These are phyloP conservation scores for Triticum dicoccoides DNA, from an alignment of 176 grass and related monocot genomes.

Conservation along the genomic window DNA sequence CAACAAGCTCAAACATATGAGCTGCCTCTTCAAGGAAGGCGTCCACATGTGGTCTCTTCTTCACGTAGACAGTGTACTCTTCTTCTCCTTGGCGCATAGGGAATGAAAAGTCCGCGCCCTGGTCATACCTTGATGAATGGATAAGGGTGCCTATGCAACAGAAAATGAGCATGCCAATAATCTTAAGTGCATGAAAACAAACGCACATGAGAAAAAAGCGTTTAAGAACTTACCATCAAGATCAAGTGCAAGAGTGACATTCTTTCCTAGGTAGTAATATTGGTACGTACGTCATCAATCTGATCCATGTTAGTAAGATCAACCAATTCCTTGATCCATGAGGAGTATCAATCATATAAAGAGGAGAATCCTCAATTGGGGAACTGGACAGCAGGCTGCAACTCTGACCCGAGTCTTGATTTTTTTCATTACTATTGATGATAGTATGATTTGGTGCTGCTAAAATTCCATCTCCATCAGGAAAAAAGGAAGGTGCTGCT, in stretches of 20 bases:
- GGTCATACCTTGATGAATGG: neutral
- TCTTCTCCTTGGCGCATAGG: slow-evolving; percentile 3
- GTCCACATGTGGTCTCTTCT: slow-evolving; percentile 62
- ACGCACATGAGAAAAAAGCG: no score
- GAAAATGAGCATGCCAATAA: neutral
- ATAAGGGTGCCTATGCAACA: slow-evolving; percentile 58
- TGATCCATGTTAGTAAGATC: no score
- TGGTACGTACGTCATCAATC: no score
- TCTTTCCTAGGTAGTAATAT: no score
- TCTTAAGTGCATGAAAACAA: neutral
- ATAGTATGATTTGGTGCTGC: neutral
- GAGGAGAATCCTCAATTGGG: slow-evolving; percentile 9
- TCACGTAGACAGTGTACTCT: slow-evolving; percentile 72
- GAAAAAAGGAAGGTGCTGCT: no score
- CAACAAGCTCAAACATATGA: slow-evolving; percentile 79
- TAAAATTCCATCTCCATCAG: neutral
- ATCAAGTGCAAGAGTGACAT: no score
- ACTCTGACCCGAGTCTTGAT: neutral
- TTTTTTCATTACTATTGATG: neutral
- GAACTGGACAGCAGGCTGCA: slow-evolving; percentile 30
- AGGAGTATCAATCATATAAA: slow-evolving; percentile 36
- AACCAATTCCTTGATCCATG: no score
- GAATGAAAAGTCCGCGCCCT: neutral
- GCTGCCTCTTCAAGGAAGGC: slow-evolving; percentile 72
- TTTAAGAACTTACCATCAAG: no score